Evolutionary conservation across 2,329 filamentous ascomycete species (phyloP).

Genomic region (Colletotrichum abscissum): DNA sequence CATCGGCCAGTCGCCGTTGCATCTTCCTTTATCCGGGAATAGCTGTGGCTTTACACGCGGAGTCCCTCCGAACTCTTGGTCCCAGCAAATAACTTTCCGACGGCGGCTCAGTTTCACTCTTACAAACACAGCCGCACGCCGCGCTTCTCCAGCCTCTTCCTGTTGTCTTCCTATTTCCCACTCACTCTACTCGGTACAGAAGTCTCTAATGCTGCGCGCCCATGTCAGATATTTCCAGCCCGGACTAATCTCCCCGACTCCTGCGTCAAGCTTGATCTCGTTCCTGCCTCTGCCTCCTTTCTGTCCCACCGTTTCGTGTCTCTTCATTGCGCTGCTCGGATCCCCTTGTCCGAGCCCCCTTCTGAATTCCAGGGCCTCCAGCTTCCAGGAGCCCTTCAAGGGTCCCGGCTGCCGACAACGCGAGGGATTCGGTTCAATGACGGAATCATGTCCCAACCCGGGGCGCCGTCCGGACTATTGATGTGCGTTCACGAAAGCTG

Average conservation of each 20-base stretch:
- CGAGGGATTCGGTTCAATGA: background rate
- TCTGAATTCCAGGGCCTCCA: background rate
- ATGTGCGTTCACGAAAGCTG: background rate
- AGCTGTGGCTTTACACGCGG: background rate
- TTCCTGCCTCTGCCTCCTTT: background rate
- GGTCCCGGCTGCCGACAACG: background rate
- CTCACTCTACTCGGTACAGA: background rate
- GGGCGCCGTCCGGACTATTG: background rate
- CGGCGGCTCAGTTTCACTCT: conserved; percentile 16
- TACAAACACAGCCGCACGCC: conserved; percentile 19
- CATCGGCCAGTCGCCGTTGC: background rate
- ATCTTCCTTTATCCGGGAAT: background rate
- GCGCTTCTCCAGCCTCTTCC: conserved; percentile 3
- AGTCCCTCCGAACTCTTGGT: conserved; percentile 21
- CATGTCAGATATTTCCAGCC: background rate
- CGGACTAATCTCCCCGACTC: background rate
- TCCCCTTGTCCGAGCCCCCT: background rate
- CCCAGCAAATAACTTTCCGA: conserved; percentile 27
- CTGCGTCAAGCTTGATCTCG: background rate
- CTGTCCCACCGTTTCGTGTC: background rate
- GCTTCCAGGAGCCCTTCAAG: background rate
- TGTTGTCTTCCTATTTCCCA: background rate
- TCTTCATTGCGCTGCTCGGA: conserved; percentile 21
- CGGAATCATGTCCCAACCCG: background rate
- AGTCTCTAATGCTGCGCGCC: background rate